Evolutionary conservation across 179 eudicot species (phyloP).

Genomic region (Pouteria campechiana): DNA sequence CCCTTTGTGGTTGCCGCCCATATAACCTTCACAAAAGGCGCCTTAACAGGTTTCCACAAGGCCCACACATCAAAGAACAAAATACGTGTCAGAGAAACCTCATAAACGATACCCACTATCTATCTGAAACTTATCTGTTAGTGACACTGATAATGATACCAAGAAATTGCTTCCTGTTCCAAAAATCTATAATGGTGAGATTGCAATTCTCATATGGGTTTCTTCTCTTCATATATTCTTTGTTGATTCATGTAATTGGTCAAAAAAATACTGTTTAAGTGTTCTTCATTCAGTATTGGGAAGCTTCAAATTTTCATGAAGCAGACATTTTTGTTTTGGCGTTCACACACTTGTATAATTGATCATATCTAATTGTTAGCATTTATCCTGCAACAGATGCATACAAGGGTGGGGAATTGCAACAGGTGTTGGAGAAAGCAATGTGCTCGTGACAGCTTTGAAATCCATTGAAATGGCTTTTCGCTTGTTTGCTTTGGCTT

Average conservation of each 20-base stretch:
- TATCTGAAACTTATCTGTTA: too few species aligned
- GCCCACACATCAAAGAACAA: too few species aligned
- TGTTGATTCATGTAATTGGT: neutral
- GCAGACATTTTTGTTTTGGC: neutral
- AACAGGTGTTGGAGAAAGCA: conserved; percentile 72
- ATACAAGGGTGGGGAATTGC: conserved; percentile 78
- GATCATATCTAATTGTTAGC: neutral
- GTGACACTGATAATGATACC: too few species aligned
- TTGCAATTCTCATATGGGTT: neutral
- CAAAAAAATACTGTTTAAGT: neutral
- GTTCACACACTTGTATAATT: neutral
- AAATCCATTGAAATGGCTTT: too few species aligned
- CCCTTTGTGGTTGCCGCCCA: too few species aligned
- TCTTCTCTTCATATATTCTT: neutral
- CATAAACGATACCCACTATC: too few species aligned
- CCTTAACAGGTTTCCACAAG: too few species aligned
- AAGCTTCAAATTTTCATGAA: neutral
- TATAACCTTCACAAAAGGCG: too few species aligned
- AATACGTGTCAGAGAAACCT: too few species aligned
- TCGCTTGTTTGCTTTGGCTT: too few species aligned
- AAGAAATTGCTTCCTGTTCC: too few species aligned
- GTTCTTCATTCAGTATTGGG: neutral
- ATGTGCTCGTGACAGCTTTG: conserved; percentile 67
- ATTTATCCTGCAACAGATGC: conserved; percentile 49
- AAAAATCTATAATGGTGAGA: neutral